phyloP scores from a whole-genome alignment of 306 rosid genomes.

The Quercus berberidifolia region DNA sequence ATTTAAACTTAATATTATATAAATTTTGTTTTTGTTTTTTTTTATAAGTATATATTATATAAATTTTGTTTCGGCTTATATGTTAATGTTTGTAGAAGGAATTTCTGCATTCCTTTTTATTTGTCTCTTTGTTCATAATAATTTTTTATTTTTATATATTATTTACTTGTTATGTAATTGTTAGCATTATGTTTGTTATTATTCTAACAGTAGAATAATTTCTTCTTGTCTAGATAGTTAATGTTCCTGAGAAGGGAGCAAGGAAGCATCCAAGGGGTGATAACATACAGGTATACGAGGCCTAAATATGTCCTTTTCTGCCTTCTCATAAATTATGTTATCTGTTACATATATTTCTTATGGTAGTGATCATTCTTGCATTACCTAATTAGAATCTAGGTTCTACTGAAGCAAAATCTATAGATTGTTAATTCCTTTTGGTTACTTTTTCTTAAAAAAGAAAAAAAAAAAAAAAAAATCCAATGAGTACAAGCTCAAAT shows the following conservation, averaged over 20 bases:
- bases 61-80: too few relatives aligned
- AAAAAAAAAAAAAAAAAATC: too few relatives aligned
- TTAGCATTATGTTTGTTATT: conserved; percentile 17
- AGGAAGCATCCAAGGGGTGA: conserved; percentile 95
- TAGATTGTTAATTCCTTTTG: neutral
- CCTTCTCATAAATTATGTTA: neutral
- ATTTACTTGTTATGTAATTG: neutral
- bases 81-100: too few relatives aligned
- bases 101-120: neutral
- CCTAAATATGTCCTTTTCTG: neutral
- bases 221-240: conserved; percentile 78
- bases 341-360: neutral
- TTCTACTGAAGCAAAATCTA: neutral
- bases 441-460: neutral
- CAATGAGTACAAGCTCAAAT: too few relatives aligned
- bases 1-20: neutral
- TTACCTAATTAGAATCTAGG: neutral
- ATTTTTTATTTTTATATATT: neutral
- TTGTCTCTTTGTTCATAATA: neutral
- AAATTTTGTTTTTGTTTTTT: too few relatives aligned
- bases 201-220: conserved; percentile 30
- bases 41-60: too few relatives aligned
- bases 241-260: conserved; percentile 98
- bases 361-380: neutral
- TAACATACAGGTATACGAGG: conserved; percentile 77